phyloP scores from a whole-genome alignment of 805 yeast genomes.

The Torulaspora delbrueckii region DNA sequence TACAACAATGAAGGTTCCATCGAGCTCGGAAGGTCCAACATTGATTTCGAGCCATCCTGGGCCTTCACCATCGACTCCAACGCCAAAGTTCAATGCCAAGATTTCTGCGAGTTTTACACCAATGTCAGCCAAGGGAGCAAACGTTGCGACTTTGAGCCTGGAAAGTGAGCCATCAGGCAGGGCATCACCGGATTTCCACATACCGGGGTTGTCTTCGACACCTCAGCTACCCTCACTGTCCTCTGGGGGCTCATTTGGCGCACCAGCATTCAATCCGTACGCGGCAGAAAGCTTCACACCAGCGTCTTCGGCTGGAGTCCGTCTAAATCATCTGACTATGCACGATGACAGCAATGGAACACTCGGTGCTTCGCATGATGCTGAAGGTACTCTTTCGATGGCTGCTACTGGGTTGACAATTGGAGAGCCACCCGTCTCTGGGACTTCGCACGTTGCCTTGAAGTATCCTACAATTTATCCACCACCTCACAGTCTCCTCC shows the following conservation, averaged over 20 bases:
- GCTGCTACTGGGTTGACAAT: conserved; percentile 4
- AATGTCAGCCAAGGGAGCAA: conserved; percentile 13
- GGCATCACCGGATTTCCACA: background rate
- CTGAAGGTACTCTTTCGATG: conserved; percentile 5
- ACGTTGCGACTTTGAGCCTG: conserved; percentile 1
- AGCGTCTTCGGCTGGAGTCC: conserved; percentile 24
- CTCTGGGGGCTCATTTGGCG: conserved; percentile 7
- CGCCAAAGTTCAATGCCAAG: conserved; percentile 47
- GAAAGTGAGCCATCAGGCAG: conserved; percentile 2
- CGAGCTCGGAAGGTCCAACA: conserved; percentile 2
- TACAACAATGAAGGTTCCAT: conserved; percentile 7
- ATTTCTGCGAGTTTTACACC: conserved; percentile 54
- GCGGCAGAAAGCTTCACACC: conserved; percentile 31
- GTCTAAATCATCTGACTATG: conserved; percentile 9
- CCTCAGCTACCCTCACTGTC: conserved; percentile 5
- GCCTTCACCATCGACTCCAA: conserved; percentile 11
- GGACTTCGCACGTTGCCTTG: conserved; percentile 10
- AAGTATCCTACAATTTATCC: conserved; percentile 37
- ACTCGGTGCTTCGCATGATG: background rate
- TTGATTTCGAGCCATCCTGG: background rate
- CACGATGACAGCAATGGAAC: conserved; percentile 1
- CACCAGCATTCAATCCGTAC: conserved; percentile 34
- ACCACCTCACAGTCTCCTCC: conserved; percentile 43
- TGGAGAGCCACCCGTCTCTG: conserved; percentile 1
- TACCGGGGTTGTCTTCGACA: conserved; percentile 3